Evolutionary conservation across 148 eudicot genomes (phyloP), one percentile per base, ranked within the genome.

Genomic region (Rhododendron molle): DNA sequence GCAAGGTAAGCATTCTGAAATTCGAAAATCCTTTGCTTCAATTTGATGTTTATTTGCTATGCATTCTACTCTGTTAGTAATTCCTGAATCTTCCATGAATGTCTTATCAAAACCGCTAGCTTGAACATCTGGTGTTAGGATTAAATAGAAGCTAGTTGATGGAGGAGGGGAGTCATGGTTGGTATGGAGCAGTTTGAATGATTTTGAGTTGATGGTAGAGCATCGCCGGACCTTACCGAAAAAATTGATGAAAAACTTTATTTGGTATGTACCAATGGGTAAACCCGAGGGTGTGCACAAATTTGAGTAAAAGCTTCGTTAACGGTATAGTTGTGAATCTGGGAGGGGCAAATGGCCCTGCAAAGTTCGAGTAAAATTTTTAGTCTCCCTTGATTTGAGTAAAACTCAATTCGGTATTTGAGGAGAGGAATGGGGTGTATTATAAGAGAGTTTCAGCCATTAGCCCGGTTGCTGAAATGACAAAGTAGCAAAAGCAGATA

Each of bases 1-100:
- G 43, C 90, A 89, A 89, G 97, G 95, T 94, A 90, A 16, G 36
- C 44, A 7, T 54, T 8, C 0, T 5, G 21, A 28, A 26, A 18
- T 30, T 30, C 1, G 34, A 7, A 5, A 6, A 13, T 23, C 50
- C n/a, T 49, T 26, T 13, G 15, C 52, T 46, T n/a, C 80, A 47
- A 78, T 30, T 80, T 5, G 20, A 28, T 21, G 34, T 67, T 67
- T 26, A 11, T 67, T 67, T 67, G 34, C 72, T 2, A 26, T 26
- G 15, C 72, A 9, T 26, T 67, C 1, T 67, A 4, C 56, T 60
- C n/a, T 56, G 62, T 56, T 6, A 38, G 40, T 54, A 6, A 56
- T 56, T 5, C 62, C 23, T 60, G 26, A 21, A 20, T 60, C 67
- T 21, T 20, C n/a, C n/a, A 21, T 58, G 67, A 20, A 58, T 20